Conservation (phyloP, 495 filamentous ascomycete genomes). For the Trichoderma asperelloides region DNA sequence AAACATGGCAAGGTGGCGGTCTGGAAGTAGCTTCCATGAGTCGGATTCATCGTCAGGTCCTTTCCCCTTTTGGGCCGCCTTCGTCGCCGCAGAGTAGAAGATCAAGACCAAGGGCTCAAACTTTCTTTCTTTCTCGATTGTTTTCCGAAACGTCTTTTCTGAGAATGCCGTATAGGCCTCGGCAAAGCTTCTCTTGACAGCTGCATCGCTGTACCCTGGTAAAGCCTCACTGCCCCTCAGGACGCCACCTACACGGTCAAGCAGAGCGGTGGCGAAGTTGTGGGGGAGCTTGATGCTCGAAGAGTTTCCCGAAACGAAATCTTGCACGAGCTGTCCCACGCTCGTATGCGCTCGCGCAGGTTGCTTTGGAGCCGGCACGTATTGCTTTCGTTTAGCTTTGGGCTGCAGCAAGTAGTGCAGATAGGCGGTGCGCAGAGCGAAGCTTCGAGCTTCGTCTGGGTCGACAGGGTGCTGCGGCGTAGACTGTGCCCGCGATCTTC, state of each 20-base stretch:
- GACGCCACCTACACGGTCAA: constrained; percentile 75
- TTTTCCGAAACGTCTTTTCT: constrained; percentile 72
- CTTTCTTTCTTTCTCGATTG: constrained; percentile 90
- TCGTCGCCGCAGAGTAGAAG: constrained; percentile 61
- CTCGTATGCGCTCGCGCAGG: constrained; percentile 56
- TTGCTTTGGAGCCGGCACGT: constrained; percentile 56
- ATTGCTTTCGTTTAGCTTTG: constrained; percentile 76
- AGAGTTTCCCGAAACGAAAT: constrained; percentile 33
- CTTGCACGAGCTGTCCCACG: constrained; percentile 59
- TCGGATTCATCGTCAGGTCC: constrained; percentile 59
- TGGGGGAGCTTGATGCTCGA: constrained; percentile 38
- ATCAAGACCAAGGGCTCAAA: constrained; percentile 92
- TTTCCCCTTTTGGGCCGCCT: constrained; percentile 78
- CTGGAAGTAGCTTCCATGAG: constrained; percentile 84
- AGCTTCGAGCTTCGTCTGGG: constrained; percentile 75
- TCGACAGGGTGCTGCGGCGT: constrained; percentile 31
- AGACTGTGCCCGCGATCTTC: constrained; percentile 29
- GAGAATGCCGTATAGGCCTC: constrained; percentile 59
- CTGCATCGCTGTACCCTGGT: constrained; percentile 77
- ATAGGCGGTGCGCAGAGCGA: constrained; percentile 83
- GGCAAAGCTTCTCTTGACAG: constrained; percentile 87
- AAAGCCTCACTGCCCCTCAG: constrained; percentile 53
- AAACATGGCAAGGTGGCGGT: constrained; percentile 91
- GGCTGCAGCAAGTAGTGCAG: constrained; percentile 90
- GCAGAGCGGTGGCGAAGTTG: constrained; percentile 56